phyloP scores from a whole-genome alignment of 345 rosid genomes.

The Ceriops decandra region DNA sequence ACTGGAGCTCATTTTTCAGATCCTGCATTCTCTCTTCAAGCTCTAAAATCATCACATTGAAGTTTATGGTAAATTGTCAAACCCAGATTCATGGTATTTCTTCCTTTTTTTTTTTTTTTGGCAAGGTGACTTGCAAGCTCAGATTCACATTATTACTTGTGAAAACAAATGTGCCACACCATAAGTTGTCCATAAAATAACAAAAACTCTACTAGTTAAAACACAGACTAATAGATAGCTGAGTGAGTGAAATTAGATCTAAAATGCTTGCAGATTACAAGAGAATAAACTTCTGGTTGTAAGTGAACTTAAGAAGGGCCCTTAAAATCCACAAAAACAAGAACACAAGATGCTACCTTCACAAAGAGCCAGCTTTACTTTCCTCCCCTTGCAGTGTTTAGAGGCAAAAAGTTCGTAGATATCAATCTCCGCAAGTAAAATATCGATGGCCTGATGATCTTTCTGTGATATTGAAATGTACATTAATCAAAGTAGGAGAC shows the following conservation, averaged over 20 bases:
- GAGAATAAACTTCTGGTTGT: background rate
- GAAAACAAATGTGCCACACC: no score
- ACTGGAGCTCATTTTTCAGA: conserved; percentile 86
- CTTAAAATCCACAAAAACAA: background rate
- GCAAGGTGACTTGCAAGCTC: no score
- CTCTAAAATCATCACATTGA: conserved; percentile 41
- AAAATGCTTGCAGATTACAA: background rate
- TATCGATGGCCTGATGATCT: conserved; percentile 98
- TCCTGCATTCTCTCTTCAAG: conserved; percentile 97
- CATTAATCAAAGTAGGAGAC: conserved; percentile 13
- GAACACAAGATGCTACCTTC: conserved; percentile 50
- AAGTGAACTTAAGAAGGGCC: background rate
- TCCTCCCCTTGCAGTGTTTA: conserved; percentile 98
- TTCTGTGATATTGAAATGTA: conserved; percentile 47
- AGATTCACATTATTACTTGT: no score
- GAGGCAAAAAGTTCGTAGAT: conserved; percentile 97
- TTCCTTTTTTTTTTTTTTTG: no score
- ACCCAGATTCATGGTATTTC: background rate
- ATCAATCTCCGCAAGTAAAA: conserved; percentile 95
- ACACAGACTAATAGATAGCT: no score
- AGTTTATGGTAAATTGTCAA: conserved; percentile 5
- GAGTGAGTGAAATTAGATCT: background rate
- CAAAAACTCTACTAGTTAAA: no score
- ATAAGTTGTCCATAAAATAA: no score
- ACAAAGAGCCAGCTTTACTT: conserved; percentile 89